Conservation (phyloP, 495 filamentous ascomycete species). For the Elaphomyces granulatus region DNA sequence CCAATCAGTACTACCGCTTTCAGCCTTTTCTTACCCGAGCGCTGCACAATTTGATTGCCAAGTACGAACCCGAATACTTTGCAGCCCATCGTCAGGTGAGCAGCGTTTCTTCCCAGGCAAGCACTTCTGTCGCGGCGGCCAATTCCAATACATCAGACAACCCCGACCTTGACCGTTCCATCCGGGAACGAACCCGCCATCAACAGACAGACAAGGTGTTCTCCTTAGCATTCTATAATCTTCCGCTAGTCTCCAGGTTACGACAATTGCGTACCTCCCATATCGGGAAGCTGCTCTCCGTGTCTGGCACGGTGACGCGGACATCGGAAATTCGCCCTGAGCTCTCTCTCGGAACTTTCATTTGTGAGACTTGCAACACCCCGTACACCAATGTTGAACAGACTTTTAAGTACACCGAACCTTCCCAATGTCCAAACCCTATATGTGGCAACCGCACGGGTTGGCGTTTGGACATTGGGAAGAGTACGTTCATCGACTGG, state of each 20-base stretch:
- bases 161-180: constrained; percentile 19
- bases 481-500: constrained; percentile 98
- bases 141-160: constrained; percentile 50
- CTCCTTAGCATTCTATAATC: constrained; percentile 87
- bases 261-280: constrained; percentile 79
- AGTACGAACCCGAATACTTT: constrained; percentile 90
- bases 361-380: constrained; percentile 71
- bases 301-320: constrained; percentile 90
- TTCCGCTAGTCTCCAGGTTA: constrained; percentile 84
- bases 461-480: constrained; percentile 90
- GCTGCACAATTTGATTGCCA: constrained; percentile 83
- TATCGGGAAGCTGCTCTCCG: constrained; percentile 82
- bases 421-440: constrained; percentile 85
- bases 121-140: constrained; percentile 51
- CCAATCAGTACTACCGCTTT: constrained; percentile 87
- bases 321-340: constrained; percentile 96
- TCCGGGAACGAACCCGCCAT: constrained; percentile 55
- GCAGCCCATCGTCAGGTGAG: constrained; percentile 72
- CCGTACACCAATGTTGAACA: constrained; percentile 86
- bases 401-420: constrained; percentile 94
- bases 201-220: constrained; percentile 97
- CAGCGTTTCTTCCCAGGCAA: constrained; percentile 43
- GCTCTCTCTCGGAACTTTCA: constrained; percentile 80
- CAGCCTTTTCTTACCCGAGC: constrained; percentile 81
- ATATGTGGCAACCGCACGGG: constrained; percentile 78